These are phyloP conservation scores for Orbilia blumenaviensis DNA, from an alignment of 2,329 filamentous ascomycete species.

Conservation along the genomic window DNA sequence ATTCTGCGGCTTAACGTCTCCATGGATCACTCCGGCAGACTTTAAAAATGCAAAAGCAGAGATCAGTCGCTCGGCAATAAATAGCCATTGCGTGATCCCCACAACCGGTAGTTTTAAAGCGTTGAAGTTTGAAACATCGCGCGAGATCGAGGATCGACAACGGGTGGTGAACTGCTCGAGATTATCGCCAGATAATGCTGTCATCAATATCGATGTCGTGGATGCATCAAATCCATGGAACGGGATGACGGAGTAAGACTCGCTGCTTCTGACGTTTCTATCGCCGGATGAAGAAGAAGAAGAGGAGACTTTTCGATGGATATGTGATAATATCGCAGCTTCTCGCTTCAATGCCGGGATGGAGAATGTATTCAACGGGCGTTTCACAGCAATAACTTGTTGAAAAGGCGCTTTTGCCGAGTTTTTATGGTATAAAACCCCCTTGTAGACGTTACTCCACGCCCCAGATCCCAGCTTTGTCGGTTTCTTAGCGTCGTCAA, in stretches of 20 bases:
- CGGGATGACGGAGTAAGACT: slow-evolving; percentile 30
- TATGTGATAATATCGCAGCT: slow-evolving; percentile 54
- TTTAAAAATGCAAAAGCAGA: slow-evolving; percentile 55
- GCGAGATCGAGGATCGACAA: slow-evolving; percentile 4
- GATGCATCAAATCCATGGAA: slow-evolving; percentile 55
- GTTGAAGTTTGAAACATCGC: background rate
- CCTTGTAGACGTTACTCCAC: slow-evolving; percentile 55
- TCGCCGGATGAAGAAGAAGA: too few relatives aligned
- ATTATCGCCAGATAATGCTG: slow-evolving; percentile 52
- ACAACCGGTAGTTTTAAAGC: slow-evolving; percentile 52
- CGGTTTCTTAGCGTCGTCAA: slow-evolving; percentile 24
- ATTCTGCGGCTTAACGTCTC: slow-evolving; percentile 57
- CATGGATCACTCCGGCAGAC: slow-evolving; percentile 54
- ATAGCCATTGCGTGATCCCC: slow-evolving; percentile 56
- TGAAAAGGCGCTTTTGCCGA: background rate
- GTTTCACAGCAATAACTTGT: slow-evolving; percentile 56
- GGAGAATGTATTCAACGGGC: slow-evolving; percentile 38
- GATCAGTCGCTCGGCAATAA: slow-evolving; percentile 53
- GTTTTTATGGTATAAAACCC: slow-evolving; percentile 8
- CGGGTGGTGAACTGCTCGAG: slow-evolving; percentile 45
- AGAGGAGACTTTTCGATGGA: slow-evolving; percentile 30
- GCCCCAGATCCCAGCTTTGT: slow-evolving; percentile 55
- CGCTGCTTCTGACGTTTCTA: too few relatives aligned
- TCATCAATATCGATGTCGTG: slow-evolving; percentile 53
- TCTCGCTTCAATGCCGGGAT: slow-evolving; percentile 53